These are phyloP conservation scores for Scedosporium apiospermum DNA, from an alignment of 2,329 filamentous ascomycete species.

Conservation along the genomic window DNA sequence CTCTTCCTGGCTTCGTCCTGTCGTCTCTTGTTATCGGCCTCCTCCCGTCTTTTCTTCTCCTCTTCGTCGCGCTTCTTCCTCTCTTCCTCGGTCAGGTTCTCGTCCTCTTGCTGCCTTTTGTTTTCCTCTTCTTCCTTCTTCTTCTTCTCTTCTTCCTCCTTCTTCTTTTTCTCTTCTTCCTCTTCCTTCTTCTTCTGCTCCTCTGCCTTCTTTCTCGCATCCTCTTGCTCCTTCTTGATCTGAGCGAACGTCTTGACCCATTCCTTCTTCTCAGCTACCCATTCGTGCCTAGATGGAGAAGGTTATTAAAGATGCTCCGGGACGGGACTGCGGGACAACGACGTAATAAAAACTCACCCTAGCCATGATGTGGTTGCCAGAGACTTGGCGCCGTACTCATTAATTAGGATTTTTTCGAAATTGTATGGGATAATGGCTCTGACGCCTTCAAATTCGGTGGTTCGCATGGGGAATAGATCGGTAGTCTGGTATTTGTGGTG, in stretches of 20 bases:
- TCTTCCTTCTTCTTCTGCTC: constrained; percentile 13
- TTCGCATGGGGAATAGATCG: constrained; percentile 70
- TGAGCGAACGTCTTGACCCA: constrained; percentile 41
- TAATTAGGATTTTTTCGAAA: constrained; percentile 54
- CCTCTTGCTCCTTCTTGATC: constrained; percentile 17
- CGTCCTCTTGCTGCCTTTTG: constrained; percentile 6
- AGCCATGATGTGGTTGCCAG: constrained; percentile 51
- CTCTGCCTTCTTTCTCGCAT: constrained; percentile 17
- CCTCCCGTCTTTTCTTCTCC: not conserved
- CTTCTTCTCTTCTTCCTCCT: constrained; percentile 9
- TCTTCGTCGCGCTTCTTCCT: not conserved
- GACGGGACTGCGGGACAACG: not conserved
- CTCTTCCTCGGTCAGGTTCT: not conserved
- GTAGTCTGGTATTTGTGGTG: constrained; percentile 58
- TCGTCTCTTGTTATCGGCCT: not conserved
- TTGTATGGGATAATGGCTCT: constrained; percentile 59
- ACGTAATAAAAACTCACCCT: constrained; percentile 37
- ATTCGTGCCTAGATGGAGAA: constrained; percentile 41
- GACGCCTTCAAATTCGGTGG: constrained; percentile 66
- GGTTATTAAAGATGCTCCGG: constrained; percentile 11
- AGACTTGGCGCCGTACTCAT: constrained; percentile 56
- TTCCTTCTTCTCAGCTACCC: constrained; percentile 46
- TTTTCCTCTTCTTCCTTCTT: constrained; percentile 9
- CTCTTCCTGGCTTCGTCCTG: not conserved
- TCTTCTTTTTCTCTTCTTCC: constrained; percentile 7